phyloP scores from a whole-genome alignment of 169 alveolate genomes.

The Prorocentrum cordatum region DNA sequence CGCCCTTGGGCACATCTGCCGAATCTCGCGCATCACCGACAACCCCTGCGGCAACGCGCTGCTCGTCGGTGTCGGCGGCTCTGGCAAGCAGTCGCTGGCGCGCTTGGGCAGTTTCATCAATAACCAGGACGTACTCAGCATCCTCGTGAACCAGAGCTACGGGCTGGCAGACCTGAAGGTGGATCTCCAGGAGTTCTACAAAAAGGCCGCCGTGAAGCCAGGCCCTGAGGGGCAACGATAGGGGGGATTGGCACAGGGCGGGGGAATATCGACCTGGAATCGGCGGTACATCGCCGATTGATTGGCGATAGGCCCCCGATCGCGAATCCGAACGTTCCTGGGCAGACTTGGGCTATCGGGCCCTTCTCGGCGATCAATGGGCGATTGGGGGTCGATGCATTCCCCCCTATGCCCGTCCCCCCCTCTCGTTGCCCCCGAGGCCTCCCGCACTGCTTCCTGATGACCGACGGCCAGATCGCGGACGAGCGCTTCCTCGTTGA shows the following conservation, averaged over 20 bases:
- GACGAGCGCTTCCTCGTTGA: slow-evolving; percentile 88
- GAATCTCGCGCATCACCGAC: slow-evolving; percentile 88
- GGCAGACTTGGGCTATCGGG: too few species aligned
- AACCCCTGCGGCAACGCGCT: slow-evolving; percentile 90
- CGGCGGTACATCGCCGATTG: too few species aligned
- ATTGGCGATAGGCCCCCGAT: too few species aligned
- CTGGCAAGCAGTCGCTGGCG: slow-evolving; percentile 92
- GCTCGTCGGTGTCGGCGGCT: slow-evolving; percentile 96
- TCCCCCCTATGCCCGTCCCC: too few species aligned
- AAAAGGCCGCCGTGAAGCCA: slow-evolving; percentile 88
- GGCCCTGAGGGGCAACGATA: too few species aligned
- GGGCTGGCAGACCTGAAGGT: slow-evolving; percentile 83
- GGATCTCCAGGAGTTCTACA: slow-evolving; percentile 85
- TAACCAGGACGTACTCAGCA: slow-evolving; percentile 78
- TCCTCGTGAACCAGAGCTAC: slow-evolving; percentile 85
- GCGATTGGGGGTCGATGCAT: too few species aligned
- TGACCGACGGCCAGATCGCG: slow-evolving; percentile 90
- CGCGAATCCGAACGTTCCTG: too few species aligned
- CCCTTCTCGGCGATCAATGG: too few species aligned
- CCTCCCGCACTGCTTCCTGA: slow-evolving; percentile 86
- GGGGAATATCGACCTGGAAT: too few species aligned
- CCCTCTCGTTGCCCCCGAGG: too few species aligned
- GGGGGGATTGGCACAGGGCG: too few species aligned
- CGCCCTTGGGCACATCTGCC: slow-evolving; percentile 87
- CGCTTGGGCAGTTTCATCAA: slow-evolving; percentile 86